phyloP scores from a whole-genome alignment of 257 asterid species.

The Primulina tabacum region DNA sequence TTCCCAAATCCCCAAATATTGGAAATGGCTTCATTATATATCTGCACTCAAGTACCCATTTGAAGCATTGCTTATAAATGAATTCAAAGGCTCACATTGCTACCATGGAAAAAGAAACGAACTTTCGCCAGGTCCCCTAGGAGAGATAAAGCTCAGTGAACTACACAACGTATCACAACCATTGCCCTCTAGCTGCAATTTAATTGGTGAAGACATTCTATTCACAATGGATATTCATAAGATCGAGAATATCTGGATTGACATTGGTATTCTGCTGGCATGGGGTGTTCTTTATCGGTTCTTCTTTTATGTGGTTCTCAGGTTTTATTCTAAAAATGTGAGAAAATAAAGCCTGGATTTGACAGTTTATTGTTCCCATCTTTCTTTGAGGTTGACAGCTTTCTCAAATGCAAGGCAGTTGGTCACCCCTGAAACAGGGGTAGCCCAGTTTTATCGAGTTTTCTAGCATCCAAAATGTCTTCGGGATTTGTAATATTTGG shows the following conservation, averaged over 20 bases:
- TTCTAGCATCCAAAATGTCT: neutral
- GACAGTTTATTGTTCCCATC: neutral
- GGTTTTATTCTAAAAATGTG: conserved; percentile 62
- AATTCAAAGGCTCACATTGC: conserved; percentile 61
- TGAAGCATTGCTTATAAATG: conserved; percentile 74
- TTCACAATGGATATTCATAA: conserved; percentile 53
- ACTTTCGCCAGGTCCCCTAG: conserved; percentile 79
- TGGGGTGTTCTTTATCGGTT: conserved; percentile 70
- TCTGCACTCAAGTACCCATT: conserved; percentile 91
- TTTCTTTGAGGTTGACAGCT: neutral
- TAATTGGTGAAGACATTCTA: conserved; percentile 74
- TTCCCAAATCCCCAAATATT: conserved; percentile 57
- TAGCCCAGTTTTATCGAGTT: no score
- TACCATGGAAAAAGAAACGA: conserved; percentile 47
- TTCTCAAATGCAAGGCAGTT: neutral
- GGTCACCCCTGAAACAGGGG: neutral
- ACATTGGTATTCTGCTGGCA: conserved; percentile 54
- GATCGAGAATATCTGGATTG: conserved; percentile 50
- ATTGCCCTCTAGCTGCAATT: conserved; percentile 33
- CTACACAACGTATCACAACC: conserved; percentile 44
- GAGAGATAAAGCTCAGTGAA: conserved; percentile 60
- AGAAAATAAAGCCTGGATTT: conserved; percentile 37
- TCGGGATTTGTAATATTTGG: neutral
- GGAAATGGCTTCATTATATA: conserved; percentile 85
- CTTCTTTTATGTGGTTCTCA: conserved; percentile 54